These are phyloP conservation scores for Salicornia ramosissima DNA, from an alignment of 148 eudicot species.

Conservation along the genomic window DNA sequence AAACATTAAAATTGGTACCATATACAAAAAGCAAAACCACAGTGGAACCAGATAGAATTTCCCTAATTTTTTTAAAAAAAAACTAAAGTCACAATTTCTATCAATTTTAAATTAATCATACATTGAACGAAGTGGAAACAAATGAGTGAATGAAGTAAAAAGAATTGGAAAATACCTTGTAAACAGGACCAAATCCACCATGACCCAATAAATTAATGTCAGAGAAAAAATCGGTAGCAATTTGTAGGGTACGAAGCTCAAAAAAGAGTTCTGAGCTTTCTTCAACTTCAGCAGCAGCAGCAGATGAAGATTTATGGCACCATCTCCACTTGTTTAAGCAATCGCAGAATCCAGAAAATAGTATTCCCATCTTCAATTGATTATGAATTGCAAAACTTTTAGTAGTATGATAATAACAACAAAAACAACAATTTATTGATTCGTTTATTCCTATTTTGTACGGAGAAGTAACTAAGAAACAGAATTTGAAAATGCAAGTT, in stretches of 20 bases:
- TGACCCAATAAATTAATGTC: conserved; percentile 47
- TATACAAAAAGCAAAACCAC: no score
- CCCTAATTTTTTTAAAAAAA: no score
- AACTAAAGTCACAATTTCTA: no score
- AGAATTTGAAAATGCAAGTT: no score
- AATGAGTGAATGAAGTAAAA: neutral
- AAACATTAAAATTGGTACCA: no score
- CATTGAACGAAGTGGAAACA: neutral
- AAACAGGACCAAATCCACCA: conserved; percentile 68
- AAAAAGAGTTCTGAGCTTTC: conserved; percentile 34
- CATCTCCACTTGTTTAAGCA: conserved; percentile 20
- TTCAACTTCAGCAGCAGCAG: conserved; percentile 8
- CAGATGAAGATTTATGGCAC: neutral
- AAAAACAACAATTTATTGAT: no score
- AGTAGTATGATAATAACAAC: no score
- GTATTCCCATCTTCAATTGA: conserved; percentile 18
- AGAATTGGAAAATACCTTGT: conserved; percentile 33
- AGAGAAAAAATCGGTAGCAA: conserved; percentile 57
- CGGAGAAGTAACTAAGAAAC: no score
- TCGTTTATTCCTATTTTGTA: no score
- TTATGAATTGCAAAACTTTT: no score
- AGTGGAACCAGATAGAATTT: no score
- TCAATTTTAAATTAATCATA: neutral
- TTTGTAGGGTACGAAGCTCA: conserved; percentile 35
- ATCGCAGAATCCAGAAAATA: conserved; percentile 1